These are phyloP conservation scores for Castanea crenata DNA, from an alignment of 306 rosid genomes.

Conservation along the genomic window DNA sequence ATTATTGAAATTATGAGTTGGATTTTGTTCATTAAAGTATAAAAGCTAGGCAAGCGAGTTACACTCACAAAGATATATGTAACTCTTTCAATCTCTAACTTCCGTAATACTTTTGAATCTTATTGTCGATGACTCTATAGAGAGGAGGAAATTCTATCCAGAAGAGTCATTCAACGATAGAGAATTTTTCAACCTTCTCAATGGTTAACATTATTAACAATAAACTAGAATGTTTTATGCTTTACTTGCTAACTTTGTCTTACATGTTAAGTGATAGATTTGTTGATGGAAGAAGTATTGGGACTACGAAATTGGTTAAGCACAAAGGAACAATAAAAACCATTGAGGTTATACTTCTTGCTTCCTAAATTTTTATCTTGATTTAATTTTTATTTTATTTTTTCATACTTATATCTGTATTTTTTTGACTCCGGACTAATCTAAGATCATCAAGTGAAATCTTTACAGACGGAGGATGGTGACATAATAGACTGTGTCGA, in stretches of 20 bases:
- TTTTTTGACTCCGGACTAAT: no score
- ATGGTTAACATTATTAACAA: background rate
- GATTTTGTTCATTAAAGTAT: no score
- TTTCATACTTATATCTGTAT: no score
- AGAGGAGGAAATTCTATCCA: background rate
- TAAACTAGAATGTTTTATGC: background rate
- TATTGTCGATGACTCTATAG: no score
- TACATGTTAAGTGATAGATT: background rate
- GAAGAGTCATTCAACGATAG: background rate
- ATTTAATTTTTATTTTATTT: no score
- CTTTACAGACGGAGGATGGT: conserved; percentile 15
- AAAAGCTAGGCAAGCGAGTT: no score
- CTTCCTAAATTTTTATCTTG: background rate
- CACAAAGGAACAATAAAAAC: background rate
- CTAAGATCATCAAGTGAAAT: background rate
- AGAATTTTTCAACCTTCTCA: background rate
- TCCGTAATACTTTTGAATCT: no score
- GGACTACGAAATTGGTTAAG: background rate
- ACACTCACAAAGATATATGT: no score
- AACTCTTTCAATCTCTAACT: no score
- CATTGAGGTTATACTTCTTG: background rate
- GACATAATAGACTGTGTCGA: conserved; percentile 30
- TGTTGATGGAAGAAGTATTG: background rate
- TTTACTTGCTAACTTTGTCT: background rate
- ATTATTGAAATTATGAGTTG: no score